These are phyloP conservation scores for Aspergillus sp. DNA, from an alignment of 2,329 filamentous ascomycete genomes.

Conservation along the genomic window DNA sequence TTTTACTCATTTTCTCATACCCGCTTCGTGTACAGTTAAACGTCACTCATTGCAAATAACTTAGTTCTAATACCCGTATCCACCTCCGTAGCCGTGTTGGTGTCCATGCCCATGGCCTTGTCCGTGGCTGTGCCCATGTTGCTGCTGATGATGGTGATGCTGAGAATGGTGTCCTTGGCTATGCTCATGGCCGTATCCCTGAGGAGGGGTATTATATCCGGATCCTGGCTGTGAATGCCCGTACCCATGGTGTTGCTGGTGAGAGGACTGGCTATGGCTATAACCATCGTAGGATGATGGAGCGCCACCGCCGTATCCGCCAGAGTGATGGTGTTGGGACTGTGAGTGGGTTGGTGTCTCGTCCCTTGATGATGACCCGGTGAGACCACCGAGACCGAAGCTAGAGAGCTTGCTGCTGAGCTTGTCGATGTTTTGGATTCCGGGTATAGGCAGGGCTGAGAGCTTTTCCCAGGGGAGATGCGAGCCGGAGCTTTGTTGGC, in stretches of 20 bases:
- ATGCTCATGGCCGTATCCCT: neutral
- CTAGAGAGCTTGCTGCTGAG: conserved; percentile 32
- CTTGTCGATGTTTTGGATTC: conserved; percentile 39
- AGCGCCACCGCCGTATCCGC: neutral
- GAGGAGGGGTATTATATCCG: neutral
- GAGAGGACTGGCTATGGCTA: neutral
- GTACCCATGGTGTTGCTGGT: neutral
- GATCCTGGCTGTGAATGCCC: neutral
- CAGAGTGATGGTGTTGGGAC: conserved; percentile 3
- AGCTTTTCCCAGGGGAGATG: conserved; percentile 31
- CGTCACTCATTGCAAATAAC: neutral
- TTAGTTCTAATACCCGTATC: conserved; percentile 7
- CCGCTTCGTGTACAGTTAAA: neutral
- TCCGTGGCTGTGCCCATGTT: conserved; percentile 2
- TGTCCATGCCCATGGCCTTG: conserved; percentile 1
- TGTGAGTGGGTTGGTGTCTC: conserved; percentile 8
- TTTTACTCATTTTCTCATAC: neutral
- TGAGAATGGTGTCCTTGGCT: neutral
- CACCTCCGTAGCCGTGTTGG: neutral
- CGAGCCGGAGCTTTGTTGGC: conserved; percentile 11
- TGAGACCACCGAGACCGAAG: conserved; percentile 25
- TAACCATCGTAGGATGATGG: conserved; percentile 1
- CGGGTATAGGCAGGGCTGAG: conserved; percentile 37
- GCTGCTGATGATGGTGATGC: neutral
- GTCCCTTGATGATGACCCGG: conserved; percentile 21